Evolutionary conservation across 805 yeast species (phyloP), one percentile per base, ranked within the genome.

Genomic region (Yarrowia osloensis): DNA sequence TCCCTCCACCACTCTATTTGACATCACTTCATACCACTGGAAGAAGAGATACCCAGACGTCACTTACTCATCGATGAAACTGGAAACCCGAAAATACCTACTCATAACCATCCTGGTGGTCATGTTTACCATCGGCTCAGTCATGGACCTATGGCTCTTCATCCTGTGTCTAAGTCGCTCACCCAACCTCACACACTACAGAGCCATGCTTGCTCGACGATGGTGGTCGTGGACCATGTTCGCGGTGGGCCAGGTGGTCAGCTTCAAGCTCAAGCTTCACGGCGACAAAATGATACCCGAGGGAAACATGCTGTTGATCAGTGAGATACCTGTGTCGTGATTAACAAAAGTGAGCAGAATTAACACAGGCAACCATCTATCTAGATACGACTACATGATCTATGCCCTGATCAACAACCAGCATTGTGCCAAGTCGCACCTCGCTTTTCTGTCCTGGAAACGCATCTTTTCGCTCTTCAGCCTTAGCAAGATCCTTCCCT

Each of bases 281-380:
- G 63, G 63, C 26, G 49, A 40, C 49, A 57, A 40, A 19, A 28
- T 57, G 15, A 57, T 57, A 28, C 49, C 63, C 49, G 63, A 57
- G 29, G 63, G 63, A 28, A 57, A 57, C 28, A 40, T 57, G 37
- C 19, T 57, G 26, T 19, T 57, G 3, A 57, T 57, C n/a, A 57
- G 63, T 70, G 69, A 77, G 37, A 75, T 74, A 65, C 75, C 80
- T 46, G 28, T 15, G 40, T 15, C 17, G 6, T 13, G 11, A 13
- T 19, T 15, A 13, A 3, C 24, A 66, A 74, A 73, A 83, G n/a
- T 84, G 68, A 74, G 68, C 54, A 66, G 75, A 12, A 26, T 49
- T 57, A 40, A 57, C 63, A 39, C 63, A 57, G 63, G 63, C 49
- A 57, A 57, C 28, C 63, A 57, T 28, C 12, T 40, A 26, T 57